Evolutionary conservation across 805 yeast species (phyloP), one percentile per base, ranked within the genome.

Genomic region (Zygoascus tannicola): DNA sequence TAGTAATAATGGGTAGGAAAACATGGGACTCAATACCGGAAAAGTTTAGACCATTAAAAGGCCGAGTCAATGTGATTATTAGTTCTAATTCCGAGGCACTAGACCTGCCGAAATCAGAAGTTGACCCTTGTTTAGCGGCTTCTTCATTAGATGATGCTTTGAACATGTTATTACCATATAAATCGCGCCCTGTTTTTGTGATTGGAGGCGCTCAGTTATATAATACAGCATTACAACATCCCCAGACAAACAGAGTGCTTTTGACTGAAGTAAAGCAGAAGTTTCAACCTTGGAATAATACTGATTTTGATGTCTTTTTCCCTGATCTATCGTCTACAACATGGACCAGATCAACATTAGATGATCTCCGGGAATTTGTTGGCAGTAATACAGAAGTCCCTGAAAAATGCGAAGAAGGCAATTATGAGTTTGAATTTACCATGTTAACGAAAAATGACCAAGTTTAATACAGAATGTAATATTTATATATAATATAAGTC

Each of bases 191-290:
- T 5, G 70, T 92, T 1, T 92, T 79, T 56, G 73, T 92, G 21
- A 90, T 92, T 49, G 98, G 98, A 2, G 98, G 98, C 0, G 92
- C 88, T 0, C 88, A 88, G 58, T 68, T 92, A 5, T 92, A 92
- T 64, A 71, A 75, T 41, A 69, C 76, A 33, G 69, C 79, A 12
- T 56, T 79, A 12, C 48, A 58, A 1, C 66, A 62, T 44, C 64
- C 64, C 3, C 43, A 65, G 8, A 76, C 80, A 1, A 73, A 73
- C 38, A 70, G 76, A 22, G 62, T 85, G 40, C 69, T 85, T 21
- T 59, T 88, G 14, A 87, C 96, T 0, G 88, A 85, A 56, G 73
- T 88, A 2, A 26, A 26, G 12, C 30, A 12, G 10, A 7, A 26
- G 10, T 26, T 12, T 26, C 10, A 26, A 12, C 58, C 61, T n/a